Evolutionary conservation across 257 asterid species (phyloP), one percentile per base, ranked within the genome.

Genomic region (Ilex aquifolium): DNA sequence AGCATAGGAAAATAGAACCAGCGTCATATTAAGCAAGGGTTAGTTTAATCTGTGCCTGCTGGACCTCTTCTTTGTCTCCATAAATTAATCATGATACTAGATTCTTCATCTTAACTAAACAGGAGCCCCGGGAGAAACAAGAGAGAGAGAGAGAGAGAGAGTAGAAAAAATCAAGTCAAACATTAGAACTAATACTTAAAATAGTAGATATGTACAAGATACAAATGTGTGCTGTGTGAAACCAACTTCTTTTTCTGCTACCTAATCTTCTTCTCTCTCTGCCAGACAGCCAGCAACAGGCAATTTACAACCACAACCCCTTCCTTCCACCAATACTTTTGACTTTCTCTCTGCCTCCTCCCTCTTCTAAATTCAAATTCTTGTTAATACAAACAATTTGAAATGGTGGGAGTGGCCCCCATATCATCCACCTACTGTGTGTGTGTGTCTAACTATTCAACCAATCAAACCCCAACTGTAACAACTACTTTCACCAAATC

Each of bases 401-500:
- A 54, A 63, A n/a, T 29, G 56, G 66, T 21, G 58, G 65, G 36
- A 58, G 36, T 31, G 68, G 66, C 56, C 66, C 60, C 69, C 62
- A 2, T 42, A 55, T 40, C 57, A 6, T 7, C 15, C 10, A 7
- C 5, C 17, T 14, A 7, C 57, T 15, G 31, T 21, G 4, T 32
- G 10, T 44, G 29, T 42, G 21, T 27, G 32, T 32, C 57, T 46
- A 56, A 42, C 73, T 21, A 46, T 63, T 14, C 65, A 71, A 64
- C 76, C 76, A 69, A 61, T 69, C 69, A 75, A 64, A 60, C 66
- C 62, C 66, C 70, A 72, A 69, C 84, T 32, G 69, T 32, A 52
- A 16, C 66, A 78, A 71, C 82, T 21, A 74, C 63, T 74, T 31
- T 69, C 67, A 73, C 77, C 88, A 67, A 75, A 65, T 62, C 70